Base-by-base conservation (phyloP, 1,284 basidiomycete species). In the Ganoderma boninense region DNA sequence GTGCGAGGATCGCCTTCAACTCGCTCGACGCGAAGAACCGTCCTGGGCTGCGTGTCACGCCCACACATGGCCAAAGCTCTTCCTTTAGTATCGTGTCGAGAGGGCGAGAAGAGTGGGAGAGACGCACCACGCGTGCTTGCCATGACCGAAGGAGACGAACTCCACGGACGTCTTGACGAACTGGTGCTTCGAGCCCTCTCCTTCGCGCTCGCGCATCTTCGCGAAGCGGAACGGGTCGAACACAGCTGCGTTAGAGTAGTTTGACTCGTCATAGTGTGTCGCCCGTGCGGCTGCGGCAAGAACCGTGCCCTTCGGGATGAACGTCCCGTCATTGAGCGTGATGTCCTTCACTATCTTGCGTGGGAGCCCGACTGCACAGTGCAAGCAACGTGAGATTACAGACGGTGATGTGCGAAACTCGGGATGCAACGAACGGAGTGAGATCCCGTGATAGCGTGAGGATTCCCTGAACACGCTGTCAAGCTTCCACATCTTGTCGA, bases 381-480 rank as follows among this genome's bases (percentile, higher is more conserved):
- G 16, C 32, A 32, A 20, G 16, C 14, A 10, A 5, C 5, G 32
- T 56, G 7, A 60, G 57, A 10, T 14, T 13, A 13, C 13, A 6
- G 8, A 54, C 26, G 2, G 26, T 26, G 6, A 29, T 18, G 13
- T 6, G 6, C 16, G 8, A 11, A n/a, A 29, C 20, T 7, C 26
- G 20, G 10, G 49, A 26, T 4, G 8, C 32, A 4, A 71, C 76
- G 56, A 62, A 80, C 77, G 65, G 32, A 59, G 38, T 44, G 59
- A 71, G 18, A 81, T 74, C 0, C 80, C 81, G 46, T 81, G 81
- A 56, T 82, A 69, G 13, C 87, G 79, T 67, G 83, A 82, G 2
- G 83, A 82, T 74, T 89, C 87, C 61, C 84, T 82, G 66, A 89
- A 71, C 74, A 89, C 87, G 71, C 86, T 88, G 71, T 89, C 87